phyloP scores from a whole-genome alignment of 1,284 basidiomycete species.

The Coriolopsis trogii region DNA sequence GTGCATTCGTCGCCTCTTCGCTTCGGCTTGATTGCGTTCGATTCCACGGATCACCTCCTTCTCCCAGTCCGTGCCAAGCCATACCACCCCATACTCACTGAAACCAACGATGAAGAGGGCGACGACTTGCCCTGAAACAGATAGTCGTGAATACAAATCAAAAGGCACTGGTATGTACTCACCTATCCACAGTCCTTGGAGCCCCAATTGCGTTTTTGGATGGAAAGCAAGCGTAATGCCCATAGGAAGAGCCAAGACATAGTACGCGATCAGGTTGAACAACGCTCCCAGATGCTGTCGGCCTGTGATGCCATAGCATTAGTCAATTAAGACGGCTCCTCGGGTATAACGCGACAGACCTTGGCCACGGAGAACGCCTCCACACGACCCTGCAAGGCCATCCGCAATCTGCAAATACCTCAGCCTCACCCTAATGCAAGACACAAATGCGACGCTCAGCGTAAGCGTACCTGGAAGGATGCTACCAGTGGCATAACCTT shows the following conservation, averaged over 20 bases:
- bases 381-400: conserved; percentile 73
- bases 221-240: conserved; percentile 71
- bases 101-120: conserved; percentile 73
- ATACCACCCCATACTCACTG: conserved; percentile 68
- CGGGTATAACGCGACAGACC: conserved; percentile 35
- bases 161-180: neutral
- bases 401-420: conserved; percentile 54
- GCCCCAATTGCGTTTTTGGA: conserved; percentile 44
- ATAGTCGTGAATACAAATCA: too few species aligned
- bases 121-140: conserved; percentile 62
- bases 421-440: neutral
- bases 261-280: conserved; percentile 79
- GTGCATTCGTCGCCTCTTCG: conserved; percentile 36
- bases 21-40: conserved; percentile 52
- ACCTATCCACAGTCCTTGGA: conserved; percentile 75
- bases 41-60: conserved; percentile 57
- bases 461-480: conserved; percentile 64
- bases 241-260: conserved; percentile 70
- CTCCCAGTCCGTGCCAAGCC: conserved; percentile 69
- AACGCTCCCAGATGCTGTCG: conserved; percentile 74
- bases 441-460: neutral
- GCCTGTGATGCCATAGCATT: conserved; percentile 46
- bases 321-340: neutral
- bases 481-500: conserved; percentile 80
- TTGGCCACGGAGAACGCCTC: conserved; percentile 71